Evolutionary conservation across 2,329 filamentous ascomycete species (phyloP), one percentile per base, ranked within the genome.

Genomic region (Alternaria alternata): DNA sequence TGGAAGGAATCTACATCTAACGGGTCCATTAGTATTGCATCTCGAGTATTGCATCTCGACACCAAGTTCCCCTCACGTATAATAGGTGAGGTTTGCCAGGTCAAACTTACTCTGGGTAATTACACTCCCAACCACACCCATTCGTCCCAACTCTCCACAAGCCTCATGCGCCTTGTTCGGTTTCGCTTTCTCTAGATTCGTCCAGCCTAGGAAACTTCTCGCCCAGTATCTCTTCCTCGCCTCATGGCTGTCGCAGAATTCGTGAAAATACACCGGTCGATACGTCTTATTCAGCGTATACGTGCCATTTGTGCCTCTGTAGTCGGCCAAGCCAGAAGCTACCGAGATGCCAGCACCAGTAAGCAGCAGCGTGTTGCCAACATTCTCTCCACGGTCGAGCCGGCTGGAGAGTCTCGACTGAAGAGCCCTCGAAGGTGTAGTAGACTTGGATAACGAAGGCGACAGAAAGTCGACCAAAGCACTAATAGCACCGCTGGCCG

Each of bases 181-280:
- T 59, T 81, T 82, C n/a, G 93, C 92, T 63, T 88, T 89, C 72
- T 91, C 82, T 66, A 98, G 82, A 44, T 88, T 93, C 4, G 92
- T 89, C 94, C 94, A 98, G 38, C 95, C 95, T 20, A 99, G 81
- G 78, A 96, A 99, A 74, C 92, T 96, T 49, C 95, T 84, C 1
- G 95, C 94, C 95, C 95, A 99, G 77, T 99, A 99, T 62, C 95
- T 84, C 79, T 97, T 95, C 66, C 95, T 85, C 12, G 91, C 89
- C 76, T 94, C 92, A 79, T 98, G 94, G 65, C 83, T 91, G 47
- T 85, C 82, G 43, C 93, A 79, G 74, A 98, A 99, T 77, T 99
- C 95, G 77, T 93, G 89, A 78, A 91, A 94, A 81, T 96, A 99
- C 67, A 97, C 96, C 32, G 94, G 95, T 2, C 91, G 88, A 75